Percentiles rank a stretch among this genome's conserved stretches.
These are phyloP conservation scores for Leccinum fallax DNA, from an alignment of 1,284 basidiomycete species.

Conservation along the genomic window DNA sequence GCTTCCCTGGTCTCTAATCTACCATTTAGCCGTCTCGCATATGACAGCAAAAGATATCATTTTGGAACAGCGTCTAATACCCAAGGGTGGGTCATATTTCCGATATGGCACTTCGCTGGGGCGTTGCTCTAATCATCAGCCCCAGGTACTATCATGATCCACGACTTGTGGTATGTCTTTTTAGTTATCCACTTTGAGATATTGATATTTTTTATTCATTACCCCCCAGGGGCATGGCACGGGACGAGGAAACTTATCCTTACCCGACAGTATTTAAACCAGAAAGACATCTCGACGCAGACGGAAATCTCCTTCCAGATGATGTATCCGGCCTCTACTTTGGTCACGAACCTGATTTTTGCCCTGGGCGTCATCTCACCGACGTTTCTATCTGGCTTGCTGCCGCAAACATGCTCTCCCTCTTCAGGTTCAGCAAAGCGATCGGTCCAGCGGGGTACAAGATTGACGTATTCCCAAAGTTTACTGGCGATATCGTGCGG, in stretches of 20 bases:
- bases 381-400: conserved; percentile 22
- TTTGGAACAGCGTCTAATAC: conserved; percentile 29
- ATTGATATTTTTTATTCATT: not conserved
- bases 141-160: conserved; percentile 24
- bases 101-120: not conserved
- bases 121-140: not conserved
- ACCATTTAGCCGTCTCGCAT: conserved; percentile 24
- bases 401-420: conserved; percentile 15
- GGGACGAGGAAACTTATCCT: conserved; percentile 26
- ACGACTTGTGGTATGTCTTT: conserved; percentile 23
- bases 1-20: not conserved
- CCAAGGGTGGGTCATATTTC: conserved; percentile 23
- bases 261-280: conserved; percentile 28
- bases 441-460: conserved; percentile 28
- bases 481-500: conserved; percentile 17
- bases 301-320: conserved; percentile 20
- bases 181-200: not conserved
- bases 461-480: conserved; percentile 26
- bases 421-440: conserved; percentile 26
- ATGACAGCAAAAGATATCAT: conserved; percentile 25
- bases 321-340: conserved; percentile 19
- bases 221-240: conserved; percentile 21
- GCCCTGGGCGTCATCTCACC: conserved; percentile 29
- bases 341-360: conserved; percentile 27
- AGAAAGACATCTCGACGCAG: conserved; percentile 22